Evolutionary conservation across 1,284 basidiomycete genomes (phyloP).

Genomic region (Cystobasidiaceae sp.): DNA sequence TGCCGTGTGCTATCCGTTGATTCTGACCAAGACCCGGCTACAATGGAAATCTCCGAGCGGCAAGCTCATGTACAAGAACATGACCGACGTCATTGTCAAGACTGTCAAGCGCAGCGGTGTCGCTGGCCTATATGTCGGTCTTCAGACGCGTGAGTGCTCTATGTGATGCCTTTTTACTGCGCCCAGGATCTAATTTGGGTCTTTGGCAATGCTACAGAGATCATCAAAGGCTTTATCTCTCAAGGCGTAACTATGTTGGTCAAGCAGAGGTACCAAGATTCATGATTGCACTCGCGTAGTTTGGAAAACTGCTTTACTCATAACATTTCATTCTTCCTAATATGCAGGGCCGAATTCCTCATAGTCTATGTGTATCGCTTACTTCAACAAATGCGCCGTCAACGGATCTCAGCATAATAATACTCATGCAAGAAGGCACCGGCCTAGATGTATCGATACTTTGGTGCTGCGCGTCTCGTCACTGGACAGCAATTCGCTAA

Average conservation of each 20-base stretch:
- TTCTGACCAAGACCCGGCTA: constrained; percentile 49
- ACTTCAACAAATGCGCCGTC: neutral
- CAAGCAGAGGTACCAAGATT: constrained; percentile 45
- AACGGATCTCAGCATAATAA: neutral
- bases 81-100: constrained; percentile 39
- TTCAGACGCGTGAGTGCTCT: constrained; percentile 55
- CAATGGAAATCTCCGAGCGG: constrained; percentile 47
- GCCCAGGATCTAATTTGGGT: neutral
- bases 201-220: constrained; percentile 48
- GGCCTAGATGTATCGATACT: no score
- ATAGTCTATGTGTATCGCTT: constrained; percentile 30
- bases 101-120: constrained; percentile 69
- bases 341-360: constrained; percentile 30
- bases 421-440: no score
- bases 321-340: no score
- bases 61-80: constrained; percentile 34
- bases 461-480: no score
- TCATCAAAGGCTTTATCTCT: constrained; percentile 69
- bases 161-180: neutral
- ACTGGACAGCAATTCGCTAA: no score
- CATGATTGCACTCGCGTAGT: neutral
- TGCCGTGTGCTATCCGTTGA: constrained; percentile 48
- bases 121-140: constrained; percentile 74
- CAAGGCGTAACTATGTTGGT: constrained; percentile 48
- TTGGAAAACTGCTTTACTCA: neutral